phyloP scores from a whole-genome alignment of 2,329 filamentous ascomycete genomes.

The Shiraia sp. region DNA sequence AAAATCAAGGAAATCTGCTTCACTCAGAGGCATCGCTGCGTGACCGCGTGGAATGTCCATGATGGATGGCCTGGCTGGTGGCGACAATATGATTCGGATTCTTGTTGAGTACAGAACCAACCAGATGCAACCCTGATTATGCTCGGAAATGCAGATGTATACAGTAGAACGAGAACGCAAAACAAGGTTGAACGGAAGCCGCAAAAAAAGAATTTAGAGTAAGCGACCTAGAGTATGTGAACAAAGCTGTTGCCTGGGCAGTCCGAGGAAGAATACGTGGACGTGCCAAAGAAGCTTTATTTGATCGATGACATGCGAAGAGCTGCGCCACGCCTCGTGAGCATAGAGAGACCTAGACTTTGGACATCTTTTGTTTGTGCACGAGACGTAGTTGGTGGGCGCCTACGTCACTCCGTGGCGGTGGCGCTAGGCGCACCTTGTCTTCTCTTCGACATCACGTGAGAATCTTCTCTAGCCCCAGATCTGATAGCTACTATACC shows the following conservation, averaged over 20 bases:
- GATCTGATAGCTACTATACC: no score
- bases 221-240: constrained; percentile 9
- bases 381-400: background rate
- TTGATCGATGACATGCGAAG: constrained; percentile 20
- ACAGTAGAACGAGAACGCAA: background rate
- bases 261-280: constrained; percentile 21
- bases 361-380: background rate
- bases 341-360: constrained; percentile 3
- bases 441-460: background rate
- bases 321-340: constrained; percentile 36
- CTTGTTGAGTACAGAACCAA: constrained; percentile 1
- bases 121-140: constrained; percentile 2
- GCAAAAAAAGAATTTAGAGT: background rate
- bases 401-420: constrained; percentile 15
- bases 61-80: constrained; percentile 5
- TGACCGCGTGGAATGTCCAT: constrained; percentile 41
- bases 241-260: constrained; percentile 38
- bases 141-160: background rate
- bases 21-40: constrained; percentile 37
- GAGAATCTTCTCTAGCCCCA: no score
- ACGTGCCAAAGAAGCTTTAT: constrained; percentile 9
- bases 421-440: constrained; percentile 7
- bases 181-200: background rate
- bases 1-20: constrained; percentile 41
- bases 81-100: constrained; percentile 3